Base-by-base conservation (phyloP, 2,329 filamentous ascomycete genomes). In the Fusarium duplospermum region DNA sequence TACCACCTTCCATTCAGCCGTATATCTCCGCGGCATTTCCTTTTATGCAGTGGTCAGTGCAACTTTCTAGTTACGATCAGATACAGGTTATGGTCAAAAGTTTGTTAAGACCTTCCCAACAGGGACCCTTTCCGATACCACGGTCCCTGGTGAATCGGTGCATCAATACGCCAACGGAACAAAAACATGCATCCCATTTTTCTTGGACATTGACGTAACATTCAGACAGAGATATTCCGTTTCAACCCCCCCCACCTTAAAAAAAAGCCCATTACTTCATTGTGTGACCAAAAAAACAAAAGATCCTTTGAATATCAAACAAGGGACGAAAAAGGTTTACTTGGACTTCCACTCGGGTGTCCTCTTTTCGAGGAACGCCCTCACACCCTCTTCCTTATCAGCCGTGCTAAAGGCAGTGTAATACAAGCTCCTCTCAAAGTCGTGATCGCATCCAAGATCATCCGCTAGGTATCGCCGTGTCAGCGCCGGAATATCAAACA, bases 381-480 rank as follows among this genome's bases (percentile, higher is more conserved):
- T 67, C 20, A 81, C 77, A 33, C 79, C 80, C 62, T 81, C 80
- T 27, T 68, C 65, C 59, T 81, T 82, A 50, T 82, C 80, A 22
- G 59, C 50, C 1, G 79, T 81, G 16, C 80, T 79, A 67, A 84
- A 83, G 4, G 82, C 80, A 66, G 77, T 77, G 61, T 83, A 83
- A 66, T 84, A 83, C 47, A 84, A 66, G 65, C 75, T 77, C 38
- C 81, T 74, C 68, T 83, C 82, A 69, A 82, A 80, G 47, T 80
- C 78, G 40, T 81, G 78, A 57, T 80, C 79, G 1, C 63, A 71
- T 1, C 79, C 73, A 10, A 80, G 56, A 16, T 67, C 58, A 45
- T 80, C 79, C 27, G 78, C 79, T 80, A 38, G 22, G 47, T 40
- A 24, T n/a, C 31, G 31, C 4, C 20, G 20, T 16, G 18, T 33